A percentile compares a stretch with the other conserved stretches of the same genome.
Conservation (phyloP, 129 eudicot species). For the Glebionis coronaria region DNA sequence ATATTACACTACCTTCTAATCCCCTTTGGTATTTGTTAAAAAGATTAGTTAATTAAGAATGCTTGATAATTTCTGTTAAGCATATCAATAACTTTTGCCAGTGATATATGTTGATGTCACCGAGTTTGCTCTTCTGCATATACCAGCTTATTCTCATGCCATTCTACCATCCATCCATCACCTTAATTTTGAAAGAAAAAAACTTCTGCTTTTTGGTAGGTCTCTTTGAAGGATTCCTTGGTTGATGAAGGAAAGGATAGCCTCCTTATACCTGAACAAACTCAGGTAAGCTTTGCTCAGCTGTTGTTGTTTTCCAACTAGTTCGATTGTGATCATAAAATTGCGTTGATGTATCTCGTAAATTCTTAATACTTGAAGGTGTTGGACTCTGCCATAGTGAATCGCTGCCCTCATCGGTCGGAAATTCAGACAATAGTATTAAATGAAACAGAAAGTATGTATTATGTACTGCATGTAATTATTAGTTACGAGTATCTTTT, state of each 20-base stretch:
- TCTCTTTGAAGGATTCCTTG: slow-evolving; percentile 52
- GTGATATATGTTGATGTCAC: not conserved
- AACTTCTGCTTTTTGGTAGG: slow-evolving; percentile 30
- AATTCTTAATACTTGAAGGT: slow-evolving; percentile 43
- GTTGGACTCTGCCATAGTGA: slow-evolving; percentile 54
- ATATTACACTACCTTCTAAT: not conserved
- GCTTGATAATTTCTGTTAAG: too few relatives aligned
- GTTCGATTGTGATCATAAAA: slow-evolving; percentile 2
- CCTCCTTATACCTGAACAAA: slow-evolving; percentile 74
- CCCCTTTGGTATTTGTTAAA: not conserved
- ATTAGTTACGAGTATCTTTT: not conserved
- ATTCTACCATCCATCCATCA: too few relatives aligned
- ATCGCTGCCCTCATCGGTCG: slow-evolving; percentile 77
- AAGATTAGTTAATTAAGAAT: too few relatives aligned
- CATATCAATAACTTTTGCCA: too few relatives aligned
- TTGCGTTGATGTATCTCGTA: slow-evolving; percentile 7
- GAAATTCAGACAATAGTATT: slow-evolving; percentile 79
- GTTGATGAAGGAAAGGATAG: slow-evolving; percentile 71
- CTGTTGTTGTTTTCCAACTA: slow-evolving; percentile 7
- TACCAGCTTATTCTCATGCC: too few relatives aligned
- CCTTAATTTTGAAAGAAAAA: too few relatives aligned
- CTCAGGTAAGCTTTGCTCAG: slow-evolving; percentile 41
- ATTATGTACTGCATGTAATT: not conserved
- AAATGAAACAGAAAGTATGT: slow-evolving; percentile 62
- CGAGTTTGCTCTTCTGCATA: not conserved